phyloP scores from a whole-genome alignment of 148 eudicot species.

The Silene conica region DNA sequence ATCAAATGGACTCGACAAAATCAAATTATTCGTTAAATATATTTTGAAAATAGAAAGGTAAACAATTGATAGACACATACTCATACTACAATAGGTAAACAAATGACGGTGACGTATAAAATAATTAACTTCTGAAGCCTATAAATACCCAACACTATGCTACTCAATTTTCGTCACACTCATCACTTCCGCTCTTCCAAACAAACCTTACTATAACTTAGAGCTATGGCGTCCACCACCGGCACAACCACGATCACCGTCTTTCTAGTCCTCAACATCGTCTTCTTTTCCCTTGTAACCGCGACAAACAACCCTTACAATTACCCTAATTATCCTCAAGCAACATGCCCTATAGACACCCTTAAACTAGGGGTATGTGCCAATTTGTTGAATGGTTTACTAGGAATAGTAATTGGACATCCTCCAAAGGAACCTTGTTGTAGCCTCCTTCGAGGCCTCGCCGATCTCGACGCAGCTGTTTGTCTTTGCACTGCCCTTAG shows the following conservation, averaged over 20 bases:
- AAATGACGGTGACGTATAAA: too few species aligned
- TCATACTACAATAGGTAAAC: too few species aligned
- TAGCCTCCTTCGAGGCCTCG: slow-evolving; percentile 42
- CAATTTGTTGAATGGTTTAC: slow-evolving; percentile 37
- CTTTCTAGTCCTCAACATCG: slow-evolving; percentile 35
- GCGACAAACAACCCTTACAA: slow-evolving; percentile 9
- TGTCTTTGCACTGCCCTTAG: slow-evolving; percentile 63
- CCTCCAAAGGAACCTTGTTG: slow-evolving; percentile 54
- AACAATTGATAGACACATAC: too few species aligned
- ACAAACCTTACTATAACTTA: background rate
- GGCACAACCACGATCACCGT: slow-evolving; percentile 14
- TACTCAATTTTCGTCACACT: background rate
- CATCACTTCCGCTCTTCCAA: slow-evolving; percentile 6
- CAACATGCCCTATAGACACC: slow-evolving; percentile 21
- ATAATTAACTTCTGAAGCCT: background rate
- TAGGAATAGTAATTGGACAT: slow-evolving; percentile 34
- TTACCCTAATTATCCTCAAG: slow-evolving; percentile 14
- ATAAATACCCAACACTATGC: slow-evolving; percentile 14
- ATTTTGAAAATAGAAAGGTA: too few species aligned
- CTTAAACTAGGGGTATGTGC: slow-evolving; percentile 48
- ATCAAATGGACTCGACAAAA: too few species aligned
- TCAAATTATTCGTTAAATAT: too few species aligned
- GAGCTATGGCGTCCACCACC: slow-evolving; percentile 18
- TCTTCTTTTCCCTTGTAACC: slow-evolving; percentile 33
- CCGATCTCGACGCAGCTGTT: slow-evolving; percentile 54